phyloP scores from a whole-genome alignment of 768 basidiomycete species.

The Agaricus blazei region DNA sequence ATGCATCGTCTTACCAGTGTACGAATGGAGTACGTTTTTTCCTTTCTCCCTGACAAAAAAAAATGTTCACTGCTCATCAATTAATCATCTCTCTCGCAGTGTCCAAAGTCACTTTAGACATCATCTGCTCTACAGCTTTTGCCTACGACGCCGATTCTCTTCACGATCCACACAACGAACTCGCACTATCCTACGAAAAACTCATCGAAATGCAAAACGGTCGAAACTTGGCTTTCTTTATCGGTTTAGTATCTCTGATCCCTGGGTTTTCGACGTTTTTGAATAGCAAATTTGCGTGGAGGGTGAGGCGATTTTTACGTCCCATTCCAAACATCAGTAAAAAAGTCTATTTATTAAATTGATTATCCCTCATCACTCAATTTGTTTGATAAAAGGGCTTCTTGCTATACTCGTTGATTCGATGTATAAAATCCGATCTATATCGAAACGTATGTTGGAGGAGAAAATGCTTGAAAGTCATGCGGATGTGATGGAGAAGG shows the following conservation, averaged over 20 bases:
- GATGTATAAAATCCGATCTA: slow-evolving; percentile 36
- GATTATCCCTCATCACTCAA: slow-evolving; percentile 5
- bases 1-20: slow-evolving; percentile 26
- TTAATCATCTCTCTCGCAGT: slow-evolving; percentile 20
- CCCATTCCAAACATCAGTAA: neutral
- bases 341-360: slow-evolving; percentile 7
- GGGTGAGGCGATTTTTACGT: neutral
- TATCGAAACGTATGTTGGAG: slow-evolving; percentile 34
- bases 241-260: neutral
- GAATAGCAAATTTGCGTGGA: slow-evolving; percentile 1
- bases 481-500: slow-evolving; percentile 27
- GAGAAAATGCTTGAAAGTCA: slow-evolving; percentile 34
- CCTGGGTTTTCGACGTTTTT: slow-evolving; percentile 17
- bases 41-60: neutral
- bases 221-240: slow-evolving; percentile 4
- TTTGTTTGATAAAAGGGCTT: slow-evolving; percentile 6
- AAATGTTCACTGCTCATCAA: neutral
- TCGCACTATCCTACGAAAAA: slow-evolving; percentile 42
- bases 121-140: slow-evolving; percentile 47
- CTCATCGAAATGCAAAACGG: slow-evolving; percentile 36
- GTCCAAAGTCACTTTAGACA: slow-evolving; percentile 48
- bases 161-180: slow-evolving; percentile 39
- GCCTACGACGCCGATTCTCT: slow-evolving; percentile 42
- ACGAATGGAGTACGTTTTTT: slow-evolving; percentile 40
- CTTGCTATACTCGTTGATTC: slow-evolving; percentile 23